A percentile compares a stretch with the other conserved stretches of the same genome.
Evolutionary conservation across 2,329 filamentous ascomycete genomes (phyloP).

Genomic region (Niveomyces coronatus): DNA sequence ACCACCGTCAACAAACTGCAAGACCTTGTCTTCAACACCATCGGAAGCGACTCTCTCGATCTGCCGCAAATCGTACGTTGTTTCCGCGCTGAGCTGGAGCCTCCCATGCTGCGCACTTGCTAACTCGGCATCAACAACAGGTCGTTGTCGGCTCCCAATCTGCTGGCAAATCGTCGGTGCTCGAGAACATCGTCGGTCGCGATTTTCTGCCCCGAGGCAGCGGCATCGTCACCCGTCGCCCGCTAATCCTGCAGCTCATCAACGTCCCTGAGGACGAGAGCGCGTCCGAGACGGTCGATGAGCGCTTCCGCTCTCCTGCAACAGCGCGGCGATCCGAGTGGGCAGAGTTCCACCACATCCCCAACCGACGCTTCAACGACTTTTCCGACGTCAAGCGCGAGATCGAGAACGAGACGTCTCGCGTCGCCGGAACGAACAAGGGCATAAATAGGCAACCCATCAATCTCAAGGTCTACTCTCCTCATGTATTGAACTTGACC

Average conservation of each 20-base stretch:
- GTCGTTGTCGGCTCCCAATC: slow-evolving; percentile 98
- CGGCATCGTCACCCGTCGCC: slow-evolving; percentile 89
- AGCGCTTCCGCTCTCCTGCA: slow-evolving; percentile 68
- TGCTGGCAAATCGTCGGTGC: slow-evolving; percentile 93
- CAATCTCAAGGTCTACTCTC: slow-evolving; percentile 97
- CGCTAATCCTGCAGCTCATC: slow-evolving; percentile 95
- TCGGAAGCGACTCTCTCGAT: slow-evolving; percentile 96
- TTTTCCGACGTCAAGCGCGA: slow-evolving; percentile 91
- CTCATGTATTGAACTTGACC: slow-evolving; percentile 90
- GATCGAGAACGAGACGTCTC: slow-evolving; percentile 91
- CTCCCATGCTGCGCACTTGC: slow-evolving; percentile 10
- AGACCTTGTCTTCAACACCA: slow-evolving; percentile 98
- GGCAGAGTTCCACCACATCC: slow-evolving; percentile 95
- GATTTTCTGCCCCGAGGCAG: slow-evolving; percentile 95
- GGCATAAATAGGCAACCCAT: slow-evolving; percentile 96
- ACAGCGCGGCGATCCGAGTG: slow-evolving; percentile 60
- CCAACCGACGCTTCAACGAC: slow-evolving; percentile 78
- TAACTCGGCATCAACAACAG: slow-evolving; percentile 33
- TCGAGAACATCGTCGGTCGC: slow-evolving; percentile 96
- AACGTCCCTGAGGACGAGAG: slow-evolving; percentile 75
- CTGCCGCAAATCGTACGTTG: slow-evolving; percentile 87
- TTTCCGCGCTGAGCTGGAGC: not conserved
- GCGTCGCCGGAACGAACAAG: slow-evolving; percentile 90
- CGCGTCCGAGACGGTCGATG: slow-evolving; percentile 52
- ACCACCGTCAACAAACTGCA: slow-evolving; percentile 96